phyloP scores from a whole-genome alignment of 768 basidiomycete species.

The Fomitopsis serialis region DNA sequence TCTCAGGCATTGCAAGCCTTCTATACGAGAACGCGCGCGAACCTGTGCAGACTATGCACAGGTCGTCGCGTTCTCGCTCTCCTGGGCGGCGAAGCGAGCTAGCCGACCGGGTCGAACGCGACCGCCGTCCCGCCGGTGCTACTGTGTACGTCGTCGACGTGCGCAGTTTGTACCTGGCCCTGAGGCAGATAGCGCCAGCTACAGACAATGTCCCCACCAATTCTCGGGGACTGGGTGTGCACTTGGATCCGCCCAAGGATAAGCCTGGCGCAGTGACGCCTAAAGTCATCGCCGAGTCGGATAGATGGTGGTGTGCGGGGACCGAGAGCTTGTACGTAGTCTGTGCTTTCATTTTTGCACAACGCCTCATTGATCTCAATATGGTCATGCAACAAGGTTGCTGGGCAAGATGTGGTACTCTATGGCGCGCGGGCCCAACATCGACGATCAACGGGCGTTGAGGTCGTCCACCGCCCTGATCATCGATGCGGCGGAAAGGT shows the following conservation, averaged over 20 bases:
- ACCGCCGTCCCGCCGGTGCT: conserved; percentile 5
- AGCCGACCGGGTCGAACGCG: not conserved
- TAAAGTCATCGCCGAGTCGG: not conserved
- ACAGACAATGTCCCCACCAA: conserved; percentile 4
- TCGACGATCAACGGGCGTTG: conserved; percentile 19
- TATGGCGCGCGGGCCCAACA: conserved; percentile 14
- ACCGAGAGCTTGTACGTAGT: conserved; percentile 19
- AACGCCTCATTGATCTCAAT: not conserved
- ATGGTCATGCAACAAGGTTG: conserved; percentile 6
- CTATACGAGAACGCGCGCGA: conserved; percentile 13
- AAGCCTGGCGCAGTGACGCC: not conserved
- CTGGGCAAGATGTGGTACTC: conserved; percentile 18
- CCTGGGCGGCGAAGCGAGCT: not conserved
- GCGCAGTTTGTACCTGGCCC: conserved; percentile 9
- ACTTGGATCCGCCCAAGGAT: not conserved
- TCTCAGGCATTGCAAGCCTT: conserved; percentile 33
- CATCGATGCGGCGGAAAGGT: not conserved
- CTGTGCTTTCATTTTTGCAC: not conserved
- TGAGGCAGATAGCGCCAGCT: conserved; percentile 5
- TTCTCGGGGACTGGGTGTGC: conserved; percentile 10
- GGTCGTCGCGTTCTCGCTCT: conserved; percentile 7
- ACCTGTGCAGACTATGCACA: not conserved
- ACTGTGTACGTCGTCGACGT: conserved; percentile 20
- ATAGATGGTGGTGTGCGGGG: conserved; percentile 19
- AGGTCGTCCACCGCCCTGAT: conserved; percentile 1